A percentile compares a stretch with the other conserved stretches of the same genome.
These are phyloP conservation scores for Myriangium duriaei DNA, from an alignment of 2,329 filamentous ascomycete genomes.

Conservation along the genomic window DNA sequence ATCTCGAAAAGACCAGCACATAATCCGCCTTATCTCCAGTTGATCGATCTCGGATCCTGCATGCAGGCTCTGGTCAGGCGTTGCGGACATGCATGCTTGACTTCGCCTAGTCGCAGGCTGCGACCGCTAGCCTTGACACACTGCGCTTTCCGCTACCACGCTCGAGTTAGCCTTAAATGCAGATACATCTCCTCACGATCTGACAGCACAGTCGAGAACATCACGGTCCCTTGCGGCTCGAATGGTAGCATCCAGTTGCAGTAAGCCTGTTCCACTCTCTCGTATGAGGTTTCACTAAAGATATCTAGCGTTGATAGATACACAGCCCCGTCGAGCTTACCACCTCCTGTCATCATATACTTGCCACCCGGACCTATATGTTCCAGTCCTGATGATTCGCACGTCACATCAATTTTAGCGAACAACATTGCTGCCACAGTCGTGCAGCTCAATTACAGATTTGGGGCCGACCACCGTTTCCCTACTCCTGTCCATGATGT, in stretches of 20 bases:
- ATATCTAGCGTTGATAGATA: constrained; percentile 23
- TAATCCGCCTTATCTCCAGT: too few species aligned
- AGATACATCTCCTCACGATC: not conserved
- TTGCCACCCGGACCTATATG: constrained; percentile 31
- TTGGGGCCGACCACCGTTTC: constrained; percentile 22
- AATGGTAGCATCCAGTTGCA: constrained; percentile 31
- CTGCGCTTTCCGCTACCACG: too few species aligned
- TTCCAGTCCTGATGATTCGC: constrained; percentile 19
- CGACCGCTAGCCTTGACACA: not conserved
- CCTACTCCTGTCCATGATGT: constrained; percentile 38
- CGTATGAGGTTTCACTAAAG: not conserved
- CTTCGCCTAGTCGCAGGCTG: not conserved
- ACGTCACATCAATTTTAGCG: constrained; percentile 19
- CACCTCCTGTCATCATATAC: constrained; percentile 27
- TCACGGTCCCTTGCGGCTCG: constrained; percentile 26
- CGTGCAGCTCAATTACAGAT: constrained; percentile 35
- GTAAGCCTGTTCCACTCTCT: constrained; percentile 17
- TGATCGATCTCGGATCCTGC: too few species aligned
- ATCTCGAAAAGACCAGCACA: too few species aligned
- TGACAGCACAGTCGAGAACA: not conserved
- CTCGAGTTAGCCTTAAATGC: too few species aligned
- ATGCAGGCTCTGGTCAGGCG: not conserved
- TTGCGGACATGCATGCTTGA: not conserved
- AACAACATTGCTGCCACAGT: constrained; percentile 27
- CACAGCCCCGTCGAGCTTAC: constrained; percentile 12